Base-by-base conservation (phyloP, 106 monocot species). In the Dendrobium nobile region DNA sequence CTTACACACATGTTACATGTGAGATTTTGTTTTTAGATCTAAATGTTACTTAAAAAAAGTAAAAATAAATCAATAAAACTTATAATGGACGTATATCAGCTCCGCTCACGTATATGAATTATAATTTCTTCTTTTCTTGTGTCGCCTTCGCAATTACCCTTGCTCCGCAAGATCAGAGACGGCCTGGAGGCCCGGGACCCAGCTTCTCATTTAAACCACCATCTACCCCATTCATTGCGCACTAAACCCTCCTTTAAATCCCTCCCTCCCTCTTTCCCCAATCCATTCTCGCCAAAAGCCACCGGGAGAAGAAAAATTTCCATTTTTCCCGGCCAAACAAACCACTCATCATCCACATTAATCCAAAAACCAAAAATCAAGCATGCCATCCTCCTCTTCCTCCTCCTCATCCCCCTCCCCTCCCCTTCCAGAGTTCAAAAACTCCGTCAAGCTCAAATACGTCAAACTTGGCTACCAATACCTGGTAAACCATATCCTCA, bases 401-500 rank as follows among this genome's bases (percentile, higher is more conserved):
- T 72, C 67, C 1, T 2, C 44, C 17, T 76, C 45, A 7, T 41
- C 43, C 5, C 47, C 58, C 45, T 45, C 54, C 54, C 20, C 40
- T 26, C n/a, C 72, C 37, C 15, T 77, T 4, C 75, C 82, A 18
- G 82, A 72, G 45, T 80, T 82, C 76, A 83, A 77, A 16, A 76
- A 59, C 76, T 88, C 72, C 33, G 33, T 78, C 17, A 82, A 85
- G 79, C 77, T 85, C 41, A 85, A 85, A 77, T 85, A 85, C 67
- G 80, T 80, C 16, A 85, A 85, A 54, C 80, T 80, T 1, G 77
- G 80, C 15, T 85, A 80, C 80, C 80, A 77, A 26, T 85, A 77
- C 70, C 28, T 85, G 6, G 79, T 87, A 22, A 86, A 86, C 73
- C 78, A 89, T 80, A 67, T 84, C 79, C 72, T 89, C 41, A 77